These are phyloP conservation scores for Sambucus nigra DNA, from an alignment of 129 eudicot species.

Conservation along the genomic window DNA sequence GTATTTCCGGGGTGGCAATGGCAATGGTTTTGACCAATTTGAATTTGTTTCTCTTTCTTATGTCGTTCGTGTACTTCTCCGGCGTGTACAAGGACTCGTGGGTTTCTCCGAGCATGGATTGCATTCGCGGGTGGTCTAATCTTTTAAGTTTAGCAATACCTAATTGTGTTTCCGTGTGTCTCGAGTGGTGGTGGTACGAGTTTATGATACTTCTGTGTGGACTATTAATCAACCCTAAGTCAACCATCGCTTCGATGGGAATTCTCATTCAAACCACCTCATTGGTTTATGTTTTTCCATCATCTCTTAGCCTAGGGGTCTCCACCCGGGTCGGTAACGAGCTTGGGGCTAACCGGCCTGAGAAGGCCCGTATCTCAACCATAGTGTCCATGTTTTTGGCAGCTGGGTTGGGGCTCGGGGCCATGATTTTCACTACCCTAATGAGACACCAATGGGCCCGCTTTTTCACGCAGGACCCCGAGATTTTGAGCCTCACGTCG, in stretches of 20 bases:
- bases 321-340: constrained; percentile 84
- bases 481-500: constrained; percentile 61
- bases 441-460: constrained; percentile 74
- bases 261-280: constrained; percentile 86
- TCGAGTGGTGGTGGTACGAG: constrained; percentile 99
- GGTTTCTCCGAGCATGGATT: constrained; percentile 66
- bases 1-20: constrained; percentile 73
- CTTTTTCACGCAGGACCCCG: constrained; percentile 56
- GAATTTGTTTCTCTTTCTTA: constrained; percentile 45
- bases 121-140: constrained; percentile 69
- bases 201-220: constrained; percentile 86
- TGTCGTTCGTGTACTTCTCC: constrained; percentile 42
- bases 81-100: constrained; percentile 67
- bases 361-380: constrained; percentile 55
- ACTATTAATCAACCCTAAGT: constrained; percentile 53
- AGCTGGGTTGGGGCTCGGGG: constrained; percentile 37
- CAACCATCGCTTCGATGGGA: constrained; percentile 87
- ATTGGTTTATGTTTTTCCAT: constrained; percentile 75
- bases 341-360: constrained; percentile 73
- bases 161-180: constrained; percentile 63
- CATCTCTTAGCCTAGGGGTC: constrained; percentile 74
- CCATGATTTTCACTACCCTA: constrained; percentile 51
- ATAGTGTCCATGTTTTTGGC: constrained; percentile 57
- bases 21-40: constrained; percentile 71
- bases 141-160: constrained; percentile 59